These are phyloP conservation scores for Boletus barrowsii DNA, from an alignment of 768 basidiomycete species.

Conservation along the genomic window DNA sequence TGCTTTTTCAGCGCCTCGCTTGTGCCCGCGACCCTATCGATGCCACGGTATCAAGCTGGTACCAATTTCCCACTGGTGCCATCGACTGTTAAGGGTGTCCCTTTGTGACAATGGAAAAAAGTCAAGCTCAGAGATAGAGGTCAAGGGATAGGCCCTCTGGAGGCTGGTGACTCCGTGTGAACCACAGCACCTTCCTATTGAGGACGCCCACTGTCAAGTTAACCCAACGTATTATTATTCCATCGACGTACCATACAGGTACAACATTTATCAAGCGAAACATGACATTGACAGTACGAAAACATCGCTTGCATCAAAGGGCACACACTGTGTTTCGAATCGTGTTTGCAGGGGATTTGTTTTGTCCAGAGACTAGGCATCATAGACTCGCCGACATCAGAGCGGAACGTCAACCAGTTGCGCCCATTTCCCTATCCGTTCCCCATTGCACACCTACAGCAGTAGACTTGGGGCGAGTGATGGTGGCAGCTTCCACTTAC, in stretches of 20 bases:
- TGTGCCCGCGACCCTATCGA: not conserved
- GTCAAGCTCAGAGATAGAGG: not conserved
- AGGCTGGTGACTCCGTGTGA: not conserved
- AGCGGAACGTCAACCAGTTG: no score
- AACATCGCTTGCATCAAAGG: no score
- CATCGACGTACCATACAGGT: no score
- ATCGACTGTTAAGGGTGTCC: constrained; percentile 15
- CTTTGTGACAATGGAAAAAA: constrained; percentile 18
- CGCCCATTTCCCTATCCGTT: not conserved
- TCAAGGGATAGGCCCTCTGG: not conserved
- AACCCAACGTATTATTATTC: not conserved
- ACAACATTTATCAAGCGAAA: no score
- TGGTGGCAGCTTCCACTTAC: no score
- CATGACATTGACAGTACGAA: no score
- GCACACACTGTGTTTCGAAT: no score
- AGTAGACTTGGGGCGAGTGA: no score
- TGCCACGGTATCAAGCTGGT: not conserved
- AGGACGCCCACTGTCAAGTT: not conserved
- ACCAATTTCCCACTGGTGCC: not conserved
- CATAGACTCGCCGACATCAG: no score
- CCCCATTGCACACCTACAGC: no score
- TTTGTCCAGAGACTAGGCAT: no score
- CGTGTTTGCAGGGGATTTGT: no score
- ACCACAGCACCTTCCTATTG: constrained; percentile 1
- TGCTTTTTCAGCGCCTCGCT: constrained; percentile 1